Conservation (phyloP, 2,329 filamentous ascomycete genomes). For the Fusarium tricinctum region DNA sequence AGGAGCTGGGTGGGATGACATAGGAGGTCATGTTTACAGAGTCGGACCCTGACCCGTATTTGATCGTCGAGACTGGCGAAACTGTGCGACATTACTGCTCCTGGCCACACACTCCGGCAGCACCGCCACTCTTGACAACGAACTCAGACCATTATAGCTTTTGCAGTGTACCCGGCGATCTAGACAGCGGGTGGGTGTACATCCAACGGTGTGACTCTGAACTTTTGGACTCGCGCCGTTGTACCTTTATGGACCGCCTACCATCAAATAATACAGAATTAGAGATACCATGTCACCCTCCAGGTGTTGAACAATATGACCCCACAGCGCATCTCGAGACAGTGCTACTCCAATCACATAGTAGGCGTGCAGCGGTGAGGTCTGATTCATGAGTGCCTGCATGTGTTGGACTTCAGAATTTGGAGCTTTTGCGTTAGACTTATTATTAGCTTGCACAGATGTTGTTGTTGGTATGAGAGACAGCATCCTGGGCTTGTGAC, state of each 20-base stretch:
- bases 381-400: conserved; percentile 7
- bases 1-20: conserved; percentile 63
- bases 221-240: neutral
- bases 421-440: neutral
- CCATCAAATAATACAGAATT: conserved; percentile 1
- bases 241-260: neutral
- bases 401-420: neutral
- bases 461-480: conserved; percentile 15
- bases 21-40: conserved; percentile 59
- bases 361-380: conserved; percentile 8
- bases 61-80: conserved; percentile 51
- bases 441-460: neutral
- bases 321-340: conserved; percentile 1
- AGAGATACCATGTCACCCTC: conserved; percentile 1
- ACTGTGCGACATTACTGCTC: conserved; percentile 41
- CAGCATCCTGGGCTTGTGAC: conserved; percentile 7
- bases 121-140: conserved; percentile 20
- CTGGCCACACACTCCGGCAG: conserved; percentile 9
- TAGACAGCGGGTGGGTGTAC: conserved; percentile 38
- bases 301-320: neutral
- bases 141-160: conserved; percentile 14
- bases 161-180: conserved; percentile 29
- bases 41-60: conserved; percentile 52
- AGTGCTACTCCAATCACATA: neutral
- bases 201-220: conserved; percentile 27